Percentiles rank a stretch among this genome's conserved stretches.
phyloP scores from a whole-genome alignment of 2,329 filamentous ascomycete genomes.

The Leptographium procerum region DNA sequence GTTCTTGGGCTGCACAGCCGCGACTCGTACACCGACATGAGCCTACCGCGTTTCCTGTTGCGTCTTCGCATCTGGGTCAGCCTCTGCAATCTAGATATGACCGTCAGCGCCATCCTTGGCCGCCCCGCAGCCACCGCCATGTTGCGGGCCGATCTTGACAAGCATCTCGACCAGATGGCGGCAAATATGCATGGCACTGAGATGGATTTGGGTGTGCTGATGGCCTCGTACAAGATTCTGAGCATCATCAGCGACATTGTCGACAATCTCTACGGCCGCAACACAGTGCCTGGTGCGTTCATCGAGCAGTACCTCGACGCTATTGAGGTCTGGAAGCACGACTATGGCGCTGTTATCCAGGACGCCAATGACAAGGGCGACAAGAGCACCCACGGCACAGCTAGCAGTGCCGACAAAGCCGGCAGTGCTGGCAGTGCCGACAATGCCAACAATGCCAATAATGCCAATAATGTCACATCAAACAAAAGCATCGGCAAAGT shows the following conservation, averaged over 20 bases:
- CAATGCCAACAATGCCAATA: too few species aligned
- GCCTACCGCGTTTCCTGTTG: constrained; percentile 2
- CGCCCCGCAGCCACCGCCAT: constrained; percentile 25
- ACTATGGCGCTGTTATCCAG: background rate
- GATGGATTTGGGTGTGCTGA: constrained; percentile 18
- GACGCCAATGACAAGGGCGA: background rate
- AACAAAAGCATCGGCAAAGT: constrained; percentile 8
- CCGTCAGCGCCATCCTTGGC: constrained; percentile 36
- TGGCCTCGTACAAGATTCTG: constrained; percentile 29
- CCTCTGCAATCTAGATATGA: constrained; percentile 32
- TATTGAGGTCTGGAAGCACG: constrained; percentile 4
- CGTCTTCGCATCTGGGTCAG: constrained; percentile 33
- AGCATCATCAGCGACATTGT: constrained; percentile 33
- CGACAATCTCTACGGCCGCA: constrained; percentile 23
- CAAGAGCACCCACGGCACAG: background rate
- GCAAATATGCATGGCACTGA: background rate
- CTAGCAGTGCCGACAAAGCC: background rate
- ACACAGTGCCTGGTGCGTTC: background rate
- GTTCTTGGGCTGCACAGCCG: constrained; percentile 41
- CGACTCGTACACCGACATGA: constrained; percentile 4
- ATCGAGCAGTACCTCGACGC: constrained; percentile 6
- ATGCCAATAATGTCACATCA: background rate
- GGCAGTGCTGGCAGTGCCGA: too few species aligned
- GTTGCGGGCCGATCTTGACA: constrained; percentile 17
- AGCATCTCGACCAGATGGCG: background rate